Conservation (phyloP, 345 rosid species). For the Trapa bicornis region DNA sequence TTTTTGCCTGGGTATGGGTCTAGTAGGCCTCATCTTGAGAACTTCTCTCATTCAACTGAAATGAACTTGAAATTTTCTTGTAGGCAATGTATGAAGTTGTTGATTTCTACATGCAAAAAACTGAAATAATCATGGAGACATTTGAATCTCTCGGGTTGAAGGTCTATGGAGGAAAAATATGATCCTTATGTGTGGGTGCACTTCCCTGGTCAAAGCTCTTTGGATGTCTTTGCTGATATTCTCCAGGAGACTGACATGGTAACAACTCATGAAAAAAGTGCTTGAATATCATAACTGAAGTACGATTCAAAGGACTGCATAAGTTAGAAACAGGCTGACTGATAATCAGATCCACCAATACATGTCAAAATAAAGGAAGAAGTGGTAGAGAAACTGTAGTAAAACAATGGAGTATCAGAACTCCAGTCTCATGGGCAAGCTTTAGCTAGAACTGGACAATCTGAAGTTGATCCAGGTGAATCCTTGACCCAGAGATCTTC, state of each 20-base stretch:
- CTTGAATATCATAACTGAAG: too few species aligned
- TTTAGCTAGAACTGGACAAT: too few species aligned
- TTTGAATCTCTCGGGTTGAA: conserved; percentile 75
- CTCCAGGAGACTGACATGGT: conserved; percentile 87
- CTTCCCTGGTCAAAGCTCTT: conserved; percentile 90
- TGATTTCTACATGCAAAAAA: conserved; percentile 88
- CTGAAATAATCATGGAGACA: conserved; percentile 62
- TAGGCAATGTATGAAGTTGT: conserved; percentile 81
- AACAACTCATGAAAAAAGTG: conserved; percentile 59
- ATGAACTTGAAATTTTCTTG: conserved; percentile 5
- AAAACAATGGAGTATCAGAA: too few species aligned
- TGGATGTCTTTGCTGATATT: conserved; percentile 90
- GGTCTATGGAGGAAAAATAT: conserved; percentile 69
- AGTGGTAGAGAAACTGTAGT: too few species aligned
- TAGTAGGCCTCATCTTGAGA: background rate
- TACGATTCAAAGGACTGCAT: too few species aligned
- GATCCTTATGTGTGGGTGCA: conserved; percentile 97
- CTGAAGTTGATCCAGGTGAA: too few species aligned
- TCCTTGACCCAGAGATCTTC: too few species aligned
- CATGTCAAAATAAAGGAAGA: too few species aligned
- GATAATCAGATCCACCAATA: too few species aligned
- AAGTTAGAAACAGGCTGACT: too few species aligned
- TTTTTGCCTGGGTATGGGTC: too few species aligned
- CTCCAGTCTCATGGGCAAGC: too few species aligned
- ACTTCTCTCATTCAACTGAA: background rate